These are phyloP conservation scores for Podospora bellae-mahoneyi DNA, from an alignment of 495 filamentous ascomycete genomes.

Conservation along the genomic window DNA sequence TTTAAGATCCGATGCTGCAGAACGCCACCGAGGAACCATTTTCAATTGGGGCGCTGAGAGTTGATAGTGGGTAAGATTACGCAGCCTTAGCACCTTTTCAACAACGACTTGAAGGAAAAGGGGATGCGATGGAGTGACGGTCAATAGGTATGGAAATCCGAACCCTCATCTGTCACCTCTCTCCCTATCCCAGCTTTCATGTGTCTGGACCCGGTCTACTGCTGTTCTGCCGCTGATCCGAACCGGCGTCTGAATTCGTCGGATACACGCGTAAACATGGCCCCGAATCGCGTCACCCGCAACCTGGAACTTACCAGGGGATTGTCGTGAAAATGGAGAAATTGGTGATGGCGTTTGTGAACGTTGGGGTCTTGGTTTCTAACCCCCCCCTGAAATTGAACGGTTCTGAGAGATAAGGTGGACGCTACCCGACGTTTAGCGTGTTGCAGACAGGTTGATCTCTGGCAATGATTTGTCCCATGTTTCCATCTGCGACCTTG, in stretches of 20 bases:
- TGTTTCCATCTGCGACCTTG: neutral
- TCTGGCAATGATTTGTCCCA: neutral
- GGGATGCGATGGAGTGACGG: neutral
- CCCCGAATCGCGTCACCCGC: neutral
- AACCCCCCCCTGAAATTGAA: neutral
- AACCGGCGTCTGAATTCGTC: neutral
- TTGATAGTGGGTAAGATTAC: neutral
- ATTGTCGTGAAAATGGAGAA: neutral
- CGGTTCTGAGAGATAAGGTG: constrained; percentile 4
- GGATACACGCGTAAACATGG: neutral
- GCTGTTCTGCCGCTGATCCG: neutral
- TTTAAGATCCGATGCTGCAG: neutral
- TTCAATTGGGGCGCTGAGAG: neutral
- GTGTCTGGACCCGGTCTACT: neutral
- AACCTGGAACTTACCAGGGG: neutral
- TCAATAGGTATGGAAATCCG: neutral
- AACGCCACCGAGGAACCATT: neutral
- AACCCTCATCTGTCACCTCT: neutral
- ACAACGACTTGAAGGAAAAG: neutral
- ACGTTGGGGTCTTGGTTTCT: neutral
- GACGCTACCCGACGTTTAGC: neutral
- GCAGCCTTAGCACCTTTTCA: neutral
- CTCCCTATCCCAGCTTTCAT: neutral
- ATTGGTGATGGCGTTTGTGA: neutral
- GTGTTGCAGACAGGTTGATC: neutral